These are phyloP conservation scores for Penicillium sp. DNA, from an alignment of 2,329 filamentous ascomycete genomes.

Conservation along the genomic window DNA sequence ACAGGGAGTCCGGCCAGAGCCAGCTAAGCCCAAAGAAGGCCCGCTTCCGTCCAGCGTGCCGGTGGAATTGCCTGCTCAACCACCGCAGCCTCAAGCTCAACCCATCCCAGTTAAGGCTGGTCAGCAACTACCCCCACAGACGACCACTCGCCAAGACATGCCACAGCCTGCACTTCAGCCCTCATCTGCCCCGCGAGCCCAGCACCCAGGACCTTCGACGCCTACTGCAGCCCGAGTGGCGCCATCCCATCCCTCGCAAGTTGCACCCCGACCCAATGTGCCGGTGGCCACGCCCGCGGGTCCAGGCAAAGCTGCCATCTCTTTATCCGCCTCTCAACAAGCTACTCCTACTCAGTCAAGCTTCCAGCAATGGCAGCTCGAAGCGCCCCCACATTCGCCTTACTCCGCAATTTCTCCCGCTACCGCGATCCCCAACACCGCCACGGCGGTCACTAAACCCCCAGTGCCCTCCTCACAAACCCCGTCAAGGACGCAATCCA, in stretches of 20 bases:
- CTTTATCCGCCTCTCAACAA: constrained; percentile 21
- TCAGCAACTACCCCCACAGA: constrained; percentile 18
- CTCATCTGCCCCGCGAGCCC: constrained; percentile 20
- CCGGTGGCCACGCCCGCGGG: constrained; percentile 18
- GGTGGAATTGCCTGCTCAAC: constrained; percentile 3
- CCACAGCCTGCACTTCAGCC: constrained; percentile 26
- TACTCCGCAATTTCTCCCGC: constrained; percentile 29
- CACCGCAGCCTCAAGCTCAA: constrained; percentile 15
- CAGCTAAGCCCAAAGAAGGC: constrained; percentile 3
- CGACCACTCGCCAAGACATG: constrained; percentile 23
- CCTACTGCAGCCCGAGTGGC: constrained; percentile 19
- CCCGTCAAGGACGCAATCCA: constrained; percentile 9
- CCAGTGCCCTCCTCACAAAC: constrained; percentile 16
- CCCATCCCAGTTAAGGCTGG: constrained; percentile 14
- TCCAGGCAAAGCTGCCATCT: constrained; percentile 20
- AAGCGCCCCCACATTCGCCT: constrained; percentile 35
- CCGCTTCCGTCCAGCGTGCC: constrained; percentile 5
- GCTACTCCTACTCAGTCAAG: constrained; percentile 32
- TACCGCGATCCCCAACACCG: constrained; percentile 20
- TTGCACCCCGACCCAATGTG: constrained; percentile 24
- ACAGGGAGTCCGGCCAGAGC: constrained; percentile 5
- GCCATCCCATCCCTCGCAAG: constrained; percentile 30
- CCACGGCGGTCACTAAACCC: constrained; percentile 19
- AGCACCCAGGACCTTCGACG: constrained; percentile 24
- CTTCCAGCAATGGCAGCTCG: constrained; percentile 43